phyloP scores from a whole-genome alignment of 495 filamentous ascomycete species.

The Trichoderma erinaceum region DNA sequence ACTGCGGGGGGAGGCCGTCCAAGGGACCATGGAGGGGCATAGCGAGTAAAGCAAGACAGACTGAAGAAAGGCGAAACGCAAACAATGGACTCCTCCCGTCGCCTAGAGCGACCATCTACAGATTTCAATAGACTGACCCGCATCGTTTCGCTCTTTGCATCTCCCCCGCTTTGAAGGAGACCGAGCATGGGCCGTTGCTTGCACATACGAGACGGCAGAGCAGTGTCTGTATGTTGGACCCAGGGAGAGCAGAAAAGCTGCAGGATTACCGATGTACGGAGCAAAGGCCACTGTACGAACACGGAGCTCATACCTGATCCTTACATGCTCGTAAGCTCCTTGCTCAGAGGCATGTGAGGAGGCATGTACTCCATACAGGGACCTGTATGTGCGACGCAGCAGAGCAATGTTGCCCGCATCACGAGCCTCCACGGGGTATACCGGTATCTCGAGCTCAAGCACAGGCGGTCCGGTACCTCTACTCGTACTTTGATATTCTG shows the following conservation, averaged over 20 bases:
- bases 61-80: not conserved
- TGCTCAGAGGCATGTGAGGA: slow-evolving; percentile 1
- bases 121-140: not conserved
- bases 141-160: not conserved
- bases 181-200: not conserved
- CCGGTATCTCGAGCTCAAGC: too few relatives aligned
- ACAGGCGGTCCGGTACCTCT: too few relatives aligned
- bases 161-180: not conserved
- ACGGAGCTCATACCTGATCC: too few relatives aligned
- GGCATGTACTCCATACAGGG: not conserved
- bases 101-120: not conserved
- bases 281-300: too few relatives aligned
- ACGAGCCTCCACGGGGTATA: slow-evolving; percentile 9
- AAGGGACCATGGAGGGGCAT: too few relatives aligned
- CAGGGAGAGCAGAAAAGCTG: not conserved
- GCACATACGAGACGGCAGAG: too few relatives aligned
- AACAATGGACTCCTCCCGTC: not conserved
- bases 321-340: not conserved
- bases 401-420: not conserved
- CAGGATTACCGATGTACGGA: not conserved
- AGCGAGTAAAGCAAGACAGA: too few relatives aligned
- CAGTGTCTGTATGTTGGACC: not conserved
- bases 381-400: slow-evolving; percentile 3
- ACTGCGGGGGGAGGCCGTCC: too few relatives aligned
- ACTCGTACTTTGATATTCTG: too few relatives aligned